phyloP scores from a whole-genome alignment of 2,329 filamentous ascomycete species.

The Teratosphaeria destructans region DNA sequence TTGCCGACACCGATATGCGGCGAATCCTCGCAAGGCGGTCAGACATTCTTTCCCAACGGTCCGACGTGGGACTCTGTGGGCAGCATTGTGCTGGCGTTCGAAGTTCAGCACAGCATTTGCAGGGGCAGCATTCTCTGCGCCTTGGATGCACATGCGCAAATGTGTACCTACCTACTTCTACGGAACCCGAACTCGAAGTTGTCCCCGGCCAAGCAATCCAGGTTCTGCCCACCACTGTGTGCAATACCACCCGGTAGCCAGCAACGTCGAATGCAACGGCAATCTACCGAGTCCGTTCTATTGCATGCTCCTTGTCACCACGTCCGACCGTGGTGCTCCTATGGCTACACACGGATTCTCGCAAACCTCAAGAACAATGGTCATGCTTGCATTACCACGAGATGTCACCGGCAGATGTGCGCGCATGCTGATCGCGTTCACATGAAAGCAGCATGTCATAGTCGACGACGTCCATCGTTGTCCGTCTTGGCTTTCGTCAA shows the following conservation, averaged over 20 bases:
- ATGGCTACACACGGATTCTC: not conserved
- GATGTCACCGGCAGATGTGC: not conserved
- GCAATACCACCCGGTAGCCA: not conserved
- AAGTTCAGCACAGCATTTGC: too few relatives aligned
- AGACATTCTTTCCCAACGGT: too few relatives aligned
- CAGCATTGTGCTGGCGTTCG: too few relatives aligned
- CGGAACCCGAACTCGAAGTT: too few relatives aligned
- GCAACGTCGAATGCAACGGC: not conserved
- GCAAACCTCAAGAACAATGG: not conserved
- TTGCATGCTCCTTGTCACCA: not conserved
- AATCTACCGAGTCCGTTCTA: not conserved
- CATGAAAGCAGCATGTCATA: not conserved
- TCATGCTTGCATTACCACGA: not conserved
- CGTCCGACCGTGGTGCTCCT: not conserved
- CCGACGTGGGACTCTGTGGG: too few relatives aligned
- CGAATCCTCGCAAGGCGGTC: too few relatives aligned
- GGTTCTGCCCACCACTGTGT: not conserved
- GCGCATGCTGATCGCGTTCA: not conserved
- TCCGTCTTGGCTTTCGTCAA: not conserved
- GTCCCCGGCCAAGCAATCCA: not conserved
- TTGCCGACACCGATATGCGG: not conserved
- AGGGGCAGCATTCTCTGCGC: too few relatives aligned
- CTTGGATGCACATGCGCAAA: too few relatives aligned
- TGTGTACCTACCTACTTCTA: too few relatives aligned
- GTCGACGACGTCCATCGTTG: not conserved